Conservation (phyloP, 495 filamentous ascomycete species). For the Podospora fimiseda region DNA sequence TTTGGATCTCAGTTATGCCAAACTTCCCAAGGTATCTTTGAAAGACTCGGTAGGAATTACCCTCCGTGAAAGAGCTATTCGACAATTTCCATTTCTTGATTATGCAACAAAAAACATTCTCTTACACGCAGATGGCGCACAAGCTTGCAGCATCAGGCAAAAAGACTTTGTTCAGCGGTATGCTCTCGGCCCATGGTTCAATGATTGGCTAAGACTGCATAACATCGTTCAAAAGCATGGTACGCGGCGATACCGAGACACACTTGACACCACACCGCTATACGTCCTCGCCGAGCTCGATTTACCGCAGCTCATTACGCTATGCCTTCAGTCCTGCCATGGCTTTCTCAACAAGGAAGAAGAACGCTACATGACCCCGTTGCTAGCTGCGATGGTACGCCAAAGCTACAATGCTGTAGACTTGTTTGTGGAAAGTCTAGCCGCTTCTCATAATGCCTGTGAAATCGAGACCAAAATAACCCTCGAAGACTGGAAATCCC, state of each 20-base stretch:
- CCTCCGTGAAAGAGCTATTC: constrained; percentile 12
- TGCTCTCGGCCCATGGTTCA: constrained; percentile 19
- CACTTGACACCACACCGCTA: constrained; percentile 27
- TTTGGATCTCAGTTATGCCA: not conserved
- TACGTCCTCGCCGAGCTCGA: constrained; percentile 45
- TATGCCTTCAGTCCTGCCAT: constrained; percentile 12
- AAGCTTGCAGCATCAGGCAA: constrained; percentile 28
- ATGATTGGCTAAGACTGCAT: constrained; percentile 31
- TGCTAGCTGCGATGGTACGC: constrained; percentile 40
- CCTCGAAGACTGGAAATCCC: not conserved
- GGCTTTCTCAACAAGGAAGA: constrained; percentile 27
- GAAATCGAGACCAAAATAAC: not conserved
- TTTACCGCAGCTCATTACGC: constrained; percentile 33
- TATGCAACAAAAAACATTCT: constrained; percentile 14
- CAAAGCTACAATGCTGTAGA: constrained; percentile 19
- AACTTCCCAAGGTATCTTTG: constrained; percentile 12
- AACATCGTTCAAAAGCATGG: constrained; percentile 24
- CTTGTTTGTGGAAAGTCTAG: constrained; percentile 23
- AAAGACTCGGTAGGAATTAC: constrained; percentile 12
- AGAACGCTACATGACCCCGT: constrained; percentile 35
- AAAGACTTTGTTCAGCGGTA: constrained; percentile 25
- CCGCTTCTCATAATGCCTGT: not conserved
- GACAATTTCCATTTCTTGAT: constrained; percentile 12
- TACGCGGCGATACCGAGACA: constrained; percentile 25
- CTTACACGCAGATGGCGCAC: constrained; percentile 17